Conservation (phyloP, 2,329 filamentous ascomycete genomes). For the Penicillium sp. region DNA sequence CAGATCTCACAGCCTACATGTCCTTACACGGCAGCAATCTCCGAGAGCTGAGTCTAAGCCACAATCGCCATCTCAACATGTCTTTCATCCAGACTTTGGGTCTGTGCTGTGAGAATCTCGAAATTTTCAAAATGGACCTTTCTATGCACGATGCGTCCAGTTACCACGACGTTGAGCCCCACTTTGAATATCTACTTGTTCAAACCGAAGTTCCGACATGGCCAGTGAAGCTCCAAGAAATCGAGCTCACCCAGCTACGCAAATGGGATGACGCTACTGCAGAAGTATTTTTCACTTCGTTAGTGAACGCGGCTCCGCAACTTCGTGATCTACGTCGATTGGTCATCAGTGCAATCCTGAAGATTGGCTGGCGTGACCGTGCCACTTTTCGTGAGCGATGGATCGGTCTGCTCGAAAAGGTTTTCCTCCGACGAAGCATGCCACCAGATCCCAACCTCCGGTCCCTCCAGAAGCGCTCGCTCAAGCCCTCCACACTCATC, state of each 20-base stretch:
- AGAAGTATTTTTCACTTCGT: conserved; percentile 73
- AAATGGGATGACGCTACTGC: conserved; percentile 71
- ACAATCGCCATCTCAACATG: conserved; percentile 77
- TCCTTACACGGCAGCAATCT: conserved; percentile 66
- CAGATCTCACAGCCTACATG: conserved; percentile 66
- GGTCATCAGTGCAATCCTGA: conserved; percentile 73
- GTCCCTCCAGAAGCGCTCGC: conserved; percentile 23
- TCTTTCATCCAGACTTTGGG: conserved; percentile 70
- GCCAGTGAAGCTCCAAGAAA: conserved; percentile 68
- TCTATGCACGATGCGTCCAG: conserved; percentile 70
- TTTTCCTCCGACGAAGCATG: conserved; percentile 41
- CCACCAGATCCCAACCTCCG: conserved; percentile 34
- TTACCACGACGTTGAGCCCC: conserved; percentile 70
- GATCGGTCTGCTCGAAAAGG: conserved; percentile 65
- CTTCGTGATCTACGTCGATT: conserved; percentile 69
- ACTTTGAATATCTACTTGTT: conserved; percentile 66
- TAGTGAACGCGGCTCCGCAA: conserved; percentile 68
- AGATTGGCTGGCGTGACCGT: conserved; percentile 76
- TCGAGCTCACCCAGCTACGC: conserved; percentile 76
- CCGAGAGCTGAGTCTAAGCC: conserved; percentile 66
- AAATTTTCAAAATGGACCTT: conserved; percentile 72
- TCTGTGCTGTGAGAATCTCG: conserved; percentile 66
- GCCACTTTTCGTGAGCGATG: conserved; percentile 76
- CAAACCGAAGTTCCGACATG: conserved; percentile 67
- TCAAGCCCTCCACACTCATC: conserved; percentile 7